Percentiles rank a stretch among this genome's conserved stretches.
phyloP scores from a whole-genome alignment of 208 protist species.

The Crithidia mellificae region DNA sequence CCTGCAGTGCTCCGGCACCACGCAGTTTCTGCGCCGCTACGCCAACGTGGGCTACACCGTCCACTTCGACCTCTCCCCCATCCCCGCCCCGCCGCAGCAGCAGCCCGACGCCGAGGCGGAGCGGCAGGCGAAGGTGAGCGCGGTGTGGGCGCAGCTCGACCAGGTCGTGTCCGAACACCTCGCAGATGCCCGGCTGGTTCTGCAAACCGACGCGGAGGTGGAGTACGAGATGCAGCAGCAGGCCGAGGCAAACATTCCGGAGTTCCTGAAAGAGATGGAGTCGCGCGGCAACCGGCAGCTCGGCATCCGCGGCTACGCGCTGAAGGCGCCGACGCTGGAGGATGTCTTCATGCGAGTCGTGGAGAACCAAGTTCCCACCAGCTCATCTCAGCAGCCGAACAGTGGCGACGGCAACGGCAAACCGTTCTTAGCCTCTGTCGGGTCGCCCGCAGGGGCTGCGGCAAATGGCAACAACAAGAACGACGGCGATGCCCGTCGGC shows the following conservation, averaged over 20 bases:
- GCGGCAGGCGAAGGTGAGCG: conserved; percentile 33
- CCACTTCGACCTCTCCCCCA: too few species aligned
- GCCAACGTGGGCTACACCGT: conserved; percentile 60
- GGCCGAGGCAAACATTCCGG: conserved; percentile 31
- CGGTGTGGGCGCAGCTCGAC: too few species aligned
- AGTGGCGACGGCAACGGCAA: neutral
- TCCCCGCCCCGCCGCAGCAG: too few species aligned
- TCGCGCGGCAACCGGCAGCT: conserved; percentile 21
- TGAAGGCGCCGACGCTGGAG: conserved; percentile 73
- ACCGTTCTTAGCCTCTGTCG: too few species aligned
- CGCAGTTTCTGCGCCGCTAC: conserved; percentile 60
- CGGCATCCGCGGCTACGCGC: conserved; percentile 50
- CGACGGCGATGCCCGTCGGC: too few species aligned
- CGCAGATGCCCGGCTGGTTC: too few species aligned
- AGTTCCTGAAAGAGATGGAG: conserved; percentile 32
- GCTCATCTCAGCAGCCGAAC: conserved; percentile 41
- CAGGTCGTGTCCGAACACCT: too few species aligned
- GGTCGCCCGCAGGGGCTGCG: too few species aligned
- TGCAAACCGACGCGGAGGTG: conserved; percentile 46
- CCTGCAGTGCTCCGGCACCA: conserved; percentile 66
- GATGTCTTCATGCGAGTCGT: conserved; percentile 77
- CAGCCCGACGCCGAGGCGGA: too few species aligned
- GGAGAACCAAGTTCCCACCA: too few species aligned
- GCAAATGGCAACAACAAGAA: too few species aligned
- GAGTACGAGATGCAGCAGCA: conserved; percentile 46